phyloP scores from a whole-genome alignment of 1,284 basidiomycete genomes.

The Apiotrichum veenhuisii region DNA sequence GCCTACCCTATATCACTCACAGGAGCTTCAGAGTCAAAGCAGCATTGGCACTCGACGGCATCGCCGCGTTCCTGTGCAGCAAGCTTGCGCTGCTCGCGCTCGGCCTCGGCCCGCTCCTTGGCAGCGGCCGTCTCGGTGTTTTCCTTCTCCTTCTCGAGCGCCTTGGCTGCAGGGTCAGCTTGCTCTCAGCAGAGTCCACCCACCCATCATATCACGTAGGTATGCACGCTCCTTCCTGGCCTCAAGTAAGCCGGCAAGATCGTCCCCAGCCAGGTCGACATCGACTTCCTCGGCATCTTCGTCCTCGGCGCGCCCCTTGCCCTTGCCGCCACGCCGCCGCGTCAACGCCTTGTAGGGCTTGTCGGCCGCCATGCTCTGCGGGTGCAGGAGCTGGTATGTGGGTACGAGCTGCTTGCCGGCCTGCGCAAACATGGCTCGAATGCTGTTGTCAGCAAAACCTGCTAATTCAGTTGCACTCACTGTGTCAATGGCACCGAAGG shows the following conservation, averaged over 20 bases:
- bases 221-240: constrained; percentile 1
- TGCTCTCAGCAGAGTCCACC: background rate
- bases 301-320: constrained; percentile 36
- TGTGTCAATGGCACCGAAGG: constrained; percentile 18
- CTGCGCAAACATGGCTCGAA: constrained; percentile 15
- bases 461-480: constrained; percentile 9
- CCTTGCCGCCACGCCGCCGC: constrained; percentile 45
- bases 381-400: constrained; percentile 25
- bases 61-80: constrained; percentile 51
- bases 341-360: constrained; percentile 34
- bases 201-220: constrained; percentile 13
- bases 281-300: background rate
- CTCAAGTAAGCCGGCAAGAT: background rate
- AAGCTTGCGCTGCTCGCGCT: constrained; percentile 35
- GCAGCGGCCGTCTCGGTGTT: constrained; percentile 31
- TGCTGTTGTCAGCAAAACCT: constrained; percentile 17
- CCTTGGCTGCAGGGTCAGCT: constrained; percentile 7
- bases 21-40: constrained; percentile 66
- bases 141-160: constrained; percentile 14
- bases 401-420: constrained; percentile 25
- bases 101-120: constrained; percentile 20
- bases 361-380: constrained; percentile 8
- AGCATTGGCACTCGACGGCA: constrained; percentile 76
- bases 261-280: background rate
- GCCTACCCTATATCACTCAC: constrained; percentile 53